Conservation (phyloP, 2,329 filamentous ascomycete species). For the Ascochyta koolunga region DNA sequence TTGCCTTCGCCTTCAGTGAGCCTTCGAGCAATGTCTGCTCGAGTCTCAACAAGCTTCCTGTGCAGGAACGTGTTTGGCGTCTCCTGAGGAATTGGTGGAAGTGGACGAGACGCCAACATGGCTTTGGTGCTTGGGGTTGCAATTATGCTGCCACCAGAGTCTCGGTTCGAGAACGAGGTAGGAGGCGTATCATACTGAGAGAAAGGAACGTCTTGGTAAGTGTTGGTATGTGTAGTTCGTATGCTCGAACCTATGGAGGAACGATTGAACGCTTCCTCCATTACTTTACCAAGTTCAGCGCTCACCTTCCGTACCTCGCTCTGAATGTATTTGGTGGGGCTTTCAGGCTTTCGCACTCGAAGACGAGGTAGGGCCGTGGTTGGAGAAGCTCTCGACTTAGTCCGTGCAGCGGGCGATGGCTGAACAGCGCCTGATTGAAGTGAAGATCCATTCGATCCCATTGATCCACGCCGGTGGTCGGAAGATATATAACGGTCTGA, state of each 20-base stretch:
- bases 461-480: constrained; percentile 27
- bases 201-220: constrained; percentile 37
- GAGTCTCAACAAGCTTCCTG: constrained; percentile 63
- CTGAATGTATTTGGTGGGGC: constrained; percentile 62
- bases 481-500: constrained; percentile 41
- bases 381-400: constrained; percentile 33
- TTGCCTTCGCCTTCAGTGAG: constrained; percentile 54
- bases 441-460: constrained; percentile 32
- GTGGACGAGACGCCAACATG: constrained; percentile 49
- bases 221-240: constrained; percentile 47
- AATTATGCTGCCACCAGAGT: constrained; percentile 40
- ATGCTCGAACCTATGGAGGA: constrained; percentile 61
- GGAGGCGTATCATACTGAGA: constrained; percentile 59
- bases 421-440: constrained; percentile 25
- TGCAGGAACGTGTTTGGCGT: constrained; percentile 60
- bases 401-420: constrained; percentile 37
- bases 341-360: constrained; percentile 49
- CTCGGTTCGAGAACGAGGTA: constrained; percentile 54
- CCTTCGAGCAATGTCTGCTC: constrained; percentile 62
- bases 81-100: constrained; percentile 54
- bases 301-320: constrained; percentile 86
- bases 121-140: constrained; percentile 35
- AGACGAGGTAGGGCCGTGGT: constrained; percentile 34
- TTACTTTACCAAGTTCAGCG: constrained; percentile 83
- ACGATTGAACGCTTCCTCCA: constrained; percentile 89